Percentiles rank a stretch among this genome's conserved stretches.
Evolutionary conservation across 768 basidiomycete species (phyloP).

Genomic region (Termitomyces sp.): DNA sequence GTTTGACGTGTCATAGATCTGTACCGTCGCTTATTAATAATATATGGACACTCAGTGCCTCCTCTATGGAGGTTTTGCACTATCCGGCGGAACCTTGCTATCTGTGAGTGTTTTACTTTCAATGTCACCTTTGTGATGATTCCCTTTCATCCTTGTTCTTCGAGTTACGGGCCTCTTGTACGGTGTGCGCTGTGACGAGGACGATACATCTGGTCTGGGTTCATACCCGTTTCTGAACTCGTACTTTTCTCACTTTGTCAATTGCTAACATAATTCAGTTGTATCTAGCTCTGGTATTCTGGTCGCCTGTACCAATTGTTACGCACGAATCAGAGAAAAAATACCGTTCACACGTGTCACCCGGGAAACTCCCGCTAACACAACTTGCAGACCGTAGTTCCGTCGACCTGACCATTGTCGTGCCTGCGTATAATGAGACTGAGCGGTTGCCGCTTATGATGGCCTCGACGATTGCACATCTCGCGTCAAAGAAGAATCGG

Average conservation of each 20-base stretch:
- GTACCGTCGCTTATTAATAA: conserved; percentile 7
- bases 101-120: conserved; percentile 28
- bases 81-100: conserved; percentile 24
- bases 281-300: conserved; percentile 64
- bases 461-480: conserved; percentile 61
- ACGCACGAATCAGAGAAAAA: conserved; percentile 62
- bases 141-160: conserved; percentile 91
- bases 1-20: conserved; percentile 6
- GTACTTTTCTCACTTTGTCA: conserved; percentile 2
- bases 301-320: conserved; percentile 66
- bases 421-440: conserved; percentile 91
- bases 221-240: conserved; percentile 32
- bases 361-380: conserved; percentile 52
- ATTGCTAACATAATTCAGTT: conserved; percentile 36
- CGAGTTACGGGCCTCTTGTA: conserved; percentile 56
- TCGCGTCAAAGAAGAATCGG: conserved; percentile 38
- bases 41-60: conserved; percentile 25
- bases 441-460: conserved; percentile 85
- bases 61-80: conserved; percentile 29
- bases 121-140: conserved; percentile 40
- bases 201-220: conserved; percentile 54
- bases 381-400: conserved; percentile 48
- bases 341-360: conserved; percentile 54
- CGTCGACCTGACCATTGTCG: conserved; percentile 73
- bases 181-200: conserved; percentile 52